A percentile compares a stretch with the other conserved stretches of the same genome.
These are phyloP conservation scores for Stachybotrys chlorohalonatus DNA, from an alignment of 2,329 filamentous ascomycete species.

Conservation along the genomic window DNA sequence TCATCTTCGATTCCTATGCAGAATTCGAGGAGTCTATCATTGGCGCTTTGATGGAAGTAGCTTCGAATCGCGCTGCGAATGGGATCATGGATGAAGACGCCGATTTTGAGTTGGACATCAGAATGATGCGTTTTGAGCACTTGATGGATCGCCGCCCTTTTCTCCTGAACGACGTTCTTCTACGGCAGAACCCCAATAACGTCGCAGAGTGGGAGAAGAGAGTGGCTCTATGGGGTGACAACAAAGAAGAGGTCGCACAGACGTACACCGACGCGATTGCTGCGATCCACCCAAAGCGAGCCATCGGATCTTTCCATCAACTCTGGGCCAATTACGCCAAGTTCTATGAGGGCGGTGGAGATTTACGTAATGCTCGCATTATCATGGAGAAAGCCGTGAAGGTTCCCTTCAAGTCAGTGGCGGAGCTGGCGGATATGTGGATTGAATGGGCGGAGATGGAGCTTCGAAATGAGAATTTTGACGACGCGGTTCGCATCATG, in stretches of 20 bases:
- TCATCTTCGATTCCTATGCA: slow-evolving; percentile 92
- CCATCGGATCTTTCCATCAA: slow-evolving; percentile 85
- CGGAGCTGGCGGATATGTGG: slow-evolving; percentile 96
- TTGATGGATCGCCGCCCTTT: slow-evolving; percentile 96
- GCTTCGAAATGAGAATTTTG: slow-evolving; percentile 89
- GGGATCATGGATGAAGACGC: slow-evolving; percentile 70
- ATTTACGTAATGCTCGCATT: slow-evolving; percentile 74
- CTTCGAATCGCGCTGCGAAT: slow-evolving; percentile 69
- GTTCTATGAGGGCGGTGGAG: slow-evolving; percentile 85
- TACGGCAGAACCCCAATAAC: slow-evolving; percentile 93
- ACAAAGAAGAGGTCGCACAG: slow-evolving; percentile 81
- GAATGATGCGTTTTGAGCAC: slow-evolving; percentile 97
- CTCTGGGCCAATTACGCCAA: slow-evolving; percentile 96
- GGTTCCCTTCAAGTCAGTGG: slow-evolving; percentile 95
- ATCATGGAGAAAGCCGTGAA: slow-evolving; percentile 98
- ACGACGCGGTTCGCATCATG: slow-evolving; percentile 91
- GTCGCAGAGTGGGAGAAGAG: slow-evolving; percentile 96
- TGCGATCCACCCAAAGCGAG: slow-evolving; percentile 88
- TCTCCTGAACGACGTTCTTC: slow-evolving; percentile 87
- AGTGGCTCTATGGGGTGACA: slow-evolving; percentile 90
- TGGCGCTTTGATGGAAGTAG: slow-evolving; percentile 80
- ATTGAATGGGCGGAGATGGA: slow-evolving; percentile 99
- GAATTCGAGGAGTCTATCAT: slow-evolving; percentile 98
- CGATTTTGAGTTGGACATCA: slow-evolving; percentile 89
- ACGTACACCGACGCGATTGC: slow-evolving; percentile 94